Percentiles rank a stretch among this genome's conserved stretches.
phyloP scores from a whole-genome alignment of 352 stramenopile genomes.

The Phytophthora fragariaefolia region DNA sequence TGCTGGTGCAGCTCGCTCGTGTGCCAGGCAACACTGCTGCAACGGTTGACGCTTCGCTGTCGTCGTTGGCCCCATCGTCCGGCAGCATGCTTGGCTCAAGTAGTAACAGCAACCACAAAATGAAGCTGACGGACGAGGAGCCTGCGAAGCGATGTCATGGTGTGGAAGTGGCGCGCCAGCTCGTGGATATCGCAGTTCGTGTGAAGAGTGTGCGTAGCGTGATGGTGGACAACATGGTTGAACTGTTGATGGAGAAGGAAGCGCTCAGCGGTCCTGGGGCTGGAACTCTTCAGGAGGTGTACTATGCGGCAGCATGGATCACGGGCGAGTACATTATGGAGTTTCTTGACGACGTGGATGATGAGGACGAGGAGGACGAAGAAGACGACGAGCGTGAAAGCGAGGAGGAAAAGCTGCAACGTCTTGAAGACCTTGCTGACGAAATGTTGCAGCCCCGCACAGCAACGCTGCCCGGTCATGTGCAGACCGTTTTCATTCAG shows the following conservation, averaged over 20 bases:
- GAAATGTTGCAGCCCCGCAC: constrained; percentile 84
- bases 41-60: constrained; percentile 43
- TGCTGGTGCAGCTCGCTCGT: constrained; percentile 95
- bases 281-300: constrained; percentile 93
- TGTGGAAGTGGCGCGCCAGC: constrained; percentile 93
- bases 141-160: constrained; percentile 58
- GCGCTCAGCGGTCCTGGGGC: constrained; percentile 72
- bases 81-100: constrained; percentile 54
- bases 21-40: constrained; percentile 80
- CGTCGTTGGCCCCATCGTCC: constrained; percentile 33
- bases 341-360: constrained; percentile 84
- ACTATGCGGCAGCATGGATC: constrained; percentile 97
- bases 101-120: constrained; percentile 33
- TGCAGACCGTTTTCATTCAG: constrained; percentile 96
- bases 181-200: constrained; percentile 97
- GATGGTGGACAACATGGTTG: constrained; percentile 95
- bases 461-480: constrained; percentile 83
- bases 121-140: constrained; percentile 36
- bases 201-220: constrained; percentile 96
- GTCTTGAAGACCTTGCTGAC: constrained; percentile 82
- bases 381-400: constrained; percentile 78
- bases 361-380: constrained; percentile 81
- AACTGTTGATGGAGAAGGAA: constrained; percentile 92
- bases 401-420: constrained; percentile 86
- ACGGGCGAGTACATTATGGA: constrained; percentile 97